Conservation (phyloP, 768 basidiomycete species). For the Nidularia sp. region DNA sequence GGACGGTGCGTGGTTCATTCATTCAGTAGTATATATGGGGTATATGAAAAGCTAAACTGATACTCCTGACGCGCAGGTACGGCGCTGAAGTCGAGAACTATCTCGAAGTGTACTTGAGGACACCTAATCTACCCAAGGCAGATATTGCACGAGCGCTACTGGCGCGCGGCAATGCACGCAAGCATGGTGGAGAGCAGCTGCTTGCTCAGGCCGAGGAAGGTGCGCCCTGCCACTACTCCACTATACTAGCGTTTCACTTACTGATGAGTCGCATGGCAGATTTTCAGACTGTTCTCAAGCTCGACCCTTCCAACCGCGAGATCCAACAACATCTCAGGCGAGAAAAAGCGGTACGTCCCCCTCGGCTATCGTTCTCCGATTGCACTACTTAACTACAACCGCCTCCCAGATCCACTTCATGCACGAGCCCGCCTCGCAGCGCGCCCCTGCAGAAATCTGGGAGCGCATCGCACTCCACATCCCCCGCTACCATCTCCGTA, state of each 20-base stretch:
- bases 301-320: constrained; percentile 57
- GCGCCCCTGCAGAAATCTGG: constrained; percentile 66
- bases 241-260: background rate
- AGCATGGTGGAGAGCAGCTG: constrained; percentile 48
- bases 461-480: constrained; percentile 58
- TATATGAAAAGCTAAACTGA: background rate
- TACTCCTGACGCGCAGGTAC: constrained; percentile 35
- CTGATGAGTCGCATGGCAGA: constrained; percentile 29
- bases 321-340: constrained; percentile 45
- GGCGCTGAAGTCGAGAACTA: constrained; percentile 62
- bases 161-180: constrained; percentile 57
- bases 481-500: constrained; percentile 64
- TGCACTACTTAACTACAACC: background rate
- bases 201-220: constrained; percentile 59
- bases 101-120: constrained; percentile 60
- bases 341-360: constrained; percentile 38
- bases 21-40: background rate
- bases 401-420: constrained; percentile 44
- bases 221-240: constrained; percentile 16
- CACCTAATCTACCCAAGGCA: constrained; percentile 48
- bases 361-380: background rate
- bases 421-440: constrained; percentile 54
- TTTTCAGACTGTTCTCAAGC: constrained; percentile 52
- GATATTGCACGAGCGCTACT: constrained; percentile 52
- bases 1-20: constrained; percentile 36